A percentile compares a stretch with the other conserved stretches of the same genome.
phyloP scores from a whole-genome alignment of 208 protist genomes.

The Sergeia podlipaevii region DNA sequence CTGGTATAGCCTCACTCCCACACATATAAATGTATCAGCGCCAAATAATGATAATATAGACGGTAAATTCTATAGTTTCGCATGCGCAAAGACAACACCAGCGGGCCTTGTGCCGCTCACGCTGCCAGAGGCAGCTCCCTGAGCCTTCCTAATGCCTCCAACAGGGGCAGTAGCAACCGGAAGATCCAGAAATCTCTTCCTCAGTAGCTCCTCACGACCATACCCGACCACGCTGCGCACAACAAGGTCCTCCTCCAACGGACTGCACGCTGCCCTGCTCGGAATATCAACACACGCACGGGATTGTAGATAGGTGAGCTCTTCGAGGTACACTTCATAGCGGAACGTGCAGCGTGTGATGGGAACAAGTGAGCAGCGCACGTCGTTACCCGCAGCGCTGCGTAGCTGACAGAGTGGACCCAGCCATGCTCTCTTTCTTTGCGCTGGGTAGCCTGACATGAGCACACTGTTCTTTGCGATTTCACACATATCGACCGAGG shows the following conservation, averaged over 20 bases:
- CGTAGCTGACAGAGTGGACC: constrained; percentile 57
- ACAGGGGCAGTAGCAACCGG: neutral
- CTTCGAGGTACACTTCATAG: constrained; percentile 90
- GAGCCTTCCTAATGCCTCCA: neutral
- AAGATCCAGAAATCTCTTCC: too few relatives aligned
- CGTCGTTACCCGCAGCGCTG: constrained; percentile 85
- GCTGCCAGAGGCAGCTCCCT: too few relatives aligned
- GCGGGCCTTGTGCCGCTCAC: too few relatives aligned
- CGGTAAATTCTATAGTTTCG: too few relatives aligned
- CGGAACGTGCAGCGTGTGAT: constrained; percentile 93
- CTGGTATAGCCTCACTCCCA: too few relatives aligned
- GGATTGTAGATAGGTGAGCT: constrained; percentile 64
- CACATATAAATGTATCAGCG: too few relatives aligned
- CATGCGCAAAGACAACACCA: too few relatives aligned
- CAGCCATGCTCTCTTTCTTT: constrained; percentile 65
- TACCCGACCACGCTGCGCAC: constrained; percentile 43
- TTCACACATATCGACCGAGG: constrained; percentile 76
- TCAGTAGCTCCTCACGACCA: constrained; percentile 47
- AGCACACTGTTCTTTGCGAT: constrained; percentile 78
- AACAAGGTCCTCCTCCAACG: constrained; percentile 49
- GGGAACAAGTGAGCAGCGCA: constrained; percentile 91
- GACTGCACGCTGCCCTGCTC: constrained; percentile 25
- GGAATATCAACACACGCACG: constrained; percentile 38
- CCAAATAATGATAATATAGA: too few relatives aligned
- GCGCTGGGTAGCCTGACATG: constrained; percentile 67